Conservation (phyloP, 371 early-diverging fungal genomes). For the Phascolomyces articulosus region DNA sequence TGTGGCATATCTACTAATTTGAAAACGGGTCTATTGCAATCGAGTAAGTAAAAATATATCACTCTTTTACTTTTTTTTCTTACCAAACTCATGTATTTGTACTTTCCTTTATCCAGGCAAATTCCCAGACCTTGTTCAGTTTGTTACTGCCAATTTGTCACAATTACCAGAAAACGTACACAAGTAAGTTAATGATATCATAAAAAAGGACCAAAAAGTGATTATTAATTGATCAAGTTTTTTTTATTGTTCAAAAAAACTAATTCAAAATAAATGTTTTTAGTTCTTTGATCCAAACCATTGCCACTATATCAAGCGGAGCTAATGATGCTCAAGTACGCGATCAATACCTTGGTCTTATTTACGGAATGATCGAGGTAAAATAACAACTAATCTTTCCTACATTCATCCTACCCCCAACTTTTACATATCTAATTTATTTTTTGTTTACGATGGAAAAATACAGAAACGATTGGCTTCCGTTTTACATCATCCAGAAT, state of each 20-base stretch:
- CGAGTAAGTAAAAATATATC: slow-evolving; percentile 49
- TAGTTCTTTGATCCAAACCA: slow-evolving; percentile 69
- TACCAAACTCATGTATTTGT: background rate
- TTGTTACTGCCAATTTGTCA: slow-evolving; percentile 62
- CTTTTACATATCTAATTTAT: too few species aligned
- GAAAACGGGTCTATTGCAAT: slow-evolving; percentile 60
- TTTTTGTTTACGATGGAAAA: too few species aligned
- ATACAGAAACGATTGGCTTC: slow-evolving; percentile 51
- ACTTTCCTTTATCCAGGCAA: slow-evolving; percentile 40
- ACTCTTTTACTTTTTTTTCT: background rate
- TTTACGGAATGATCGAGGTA: slow-evolving; percentile 63
- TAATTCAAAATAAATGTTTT: background rate
- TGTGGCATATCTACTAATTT: slow-evolving; percentile 55
- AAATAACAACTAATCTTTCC: too few species aligned
- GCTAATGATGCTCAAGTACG: slow-evolving; percentile 51
- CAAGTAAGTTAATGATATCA: too few species aligned
- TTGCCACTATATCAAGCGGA: slow-evolving; percentile 66
- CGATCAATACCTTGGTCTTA: slow-evolving; percentile 57
- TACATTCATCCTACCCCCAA: too few species aligned
- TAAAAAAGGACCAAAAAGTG: too few species aligned
- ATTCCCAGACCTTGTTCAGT: slow-evolving; percentile 63
- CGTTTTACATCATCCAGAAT: slow-evolving; percentile 62
- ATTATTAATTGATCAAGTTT: too few species aligned
- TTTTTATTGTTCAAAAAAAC: too few species aligned
- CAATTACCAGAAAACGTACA: slow-evolving; percentile 70